Evolutionary conservation across 352 stramenopile genomes (phyloP).

Genomic region (Phytophthora vignae): DNA sequence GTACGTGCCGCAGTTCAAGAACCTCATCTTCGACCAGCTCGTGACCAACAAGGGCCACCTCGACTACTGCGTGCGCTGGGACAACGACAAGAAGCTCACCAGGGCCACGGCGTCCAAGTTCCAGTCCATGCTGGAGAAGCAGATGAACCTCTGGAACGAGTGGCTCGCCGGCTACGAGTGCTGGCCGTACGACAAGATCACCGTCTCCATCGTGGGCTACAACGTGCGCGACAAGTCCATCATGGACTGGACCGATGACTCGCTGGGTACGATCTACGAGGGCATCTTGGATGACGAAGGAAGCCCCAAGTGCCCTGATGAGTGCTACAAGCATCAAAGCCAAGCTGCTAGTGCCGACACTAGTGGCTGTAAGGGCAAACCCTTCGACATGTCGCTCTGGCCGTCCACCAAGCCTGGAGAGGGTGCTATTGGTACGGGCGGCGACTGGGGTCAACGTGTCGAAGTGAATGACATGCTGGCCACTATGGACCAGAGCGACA

Average conservation of each 20-base stretch:
- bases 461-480: constrained; percentile 47
- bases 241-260: constrained; percentile 51
- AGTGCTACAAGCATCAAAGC: constrained; percentile 47
- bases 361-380: constrained; percentile 25
- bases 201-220: constrained; percentile 46
- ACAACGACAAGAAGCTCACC: constrained; percentile 12
- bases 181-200: constrained; percentile 38
- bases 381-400: constrained; percentile 56
- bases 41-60: constrained; percentile 39
- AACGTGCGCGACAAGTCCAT: constrained; percentile 42
- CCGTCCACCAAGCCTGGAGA: constrained; percentile 33
- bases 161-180: too few species aligned
- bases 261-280: constrained; percentile 47
- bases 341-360: constrained; percentile 32
- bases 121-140: constrained; percentile 10
- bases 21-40: constrained; percentile 24
- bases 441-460: constrained; percentile 51
- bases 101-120: constrained; percentile 17
- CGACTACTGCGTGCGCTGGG: constrained; percentile 18
- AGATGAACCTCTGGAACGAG: constrained; percentile 23
- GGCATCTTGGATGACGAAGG: constrained; percentile 37
- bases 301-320: constrained; percentile 40
- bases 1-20: constrained; percentile 25
- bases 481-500: constrained; percentile 33
- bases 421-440: constrained; percentile 35